These are phyloP conservation scores for Chrysanthemum makinoi DNA, from an alignment of 129 eudicot species.

Conservation along the genomic window DNA sequence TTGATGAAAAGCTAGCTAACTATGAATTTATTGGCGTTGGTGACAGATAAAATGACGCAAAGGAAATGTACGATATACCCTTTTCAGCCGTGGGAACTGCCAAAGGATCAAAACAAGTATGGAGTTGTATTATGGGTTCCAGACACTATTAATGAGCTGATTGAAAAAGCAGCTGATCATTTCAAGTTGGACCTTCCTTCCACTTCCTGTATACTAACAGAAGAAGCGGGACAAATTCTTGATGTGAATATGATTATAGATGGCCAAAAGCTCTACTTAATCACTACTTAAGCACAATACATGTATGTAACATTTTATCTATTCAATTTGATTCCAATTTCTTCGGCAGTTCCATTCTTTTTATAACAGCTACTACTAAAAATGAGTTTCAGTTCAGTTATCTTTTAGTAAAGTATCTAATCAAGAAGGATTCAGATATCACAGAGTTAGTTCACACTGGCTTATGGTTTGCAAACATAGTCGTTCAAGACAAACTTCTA, in stretches of 20 bases:
- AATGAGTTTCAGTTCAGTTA: neutral
- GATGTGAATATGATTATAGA: conserved; percentile 60
- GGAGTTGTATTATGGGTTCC: conserved; percentile 20
- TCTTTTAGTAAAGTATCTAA: too few species aligned
- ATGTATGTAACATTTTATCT: neutral
- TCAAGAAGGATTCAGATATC: too few species aligned
- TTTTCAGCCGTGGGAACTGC: conserved; percentile 22
- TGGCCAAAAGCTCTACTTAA: conserved; percentile 58
- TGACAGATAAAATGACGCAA: too few species aligned
- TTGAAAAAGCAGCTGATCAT: conserved; percentile 37
- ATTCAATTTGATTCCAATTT: neutral
- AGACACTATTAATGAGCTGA: conserved; percentile 7
- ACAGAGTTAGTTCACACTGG: neutral
- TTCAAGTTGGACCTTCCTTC: conserved; percentile 29
- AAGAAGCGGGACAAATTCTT: conserved; percentile 69
- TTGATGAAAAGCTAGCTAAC: too few species aligned
- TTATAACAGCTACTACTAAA: neutral
- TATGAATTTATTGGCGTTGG: too few species aligned
- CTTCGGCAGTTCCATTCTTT: too few species aligned
- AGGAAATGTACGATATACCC: too few species aligned
- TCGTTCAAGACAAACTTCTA: neutral
- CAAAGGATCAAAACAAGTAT: conserved; percentile 27
- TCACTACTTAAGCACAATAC: conserved; percentile 29
- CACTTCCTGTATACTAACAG: conserved; percentile 47
- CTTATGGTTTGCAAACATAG: neutral